phyloP scores from a whole-genome alignment of 148 eudicot species.

The Arbutus unedo region DNA sequence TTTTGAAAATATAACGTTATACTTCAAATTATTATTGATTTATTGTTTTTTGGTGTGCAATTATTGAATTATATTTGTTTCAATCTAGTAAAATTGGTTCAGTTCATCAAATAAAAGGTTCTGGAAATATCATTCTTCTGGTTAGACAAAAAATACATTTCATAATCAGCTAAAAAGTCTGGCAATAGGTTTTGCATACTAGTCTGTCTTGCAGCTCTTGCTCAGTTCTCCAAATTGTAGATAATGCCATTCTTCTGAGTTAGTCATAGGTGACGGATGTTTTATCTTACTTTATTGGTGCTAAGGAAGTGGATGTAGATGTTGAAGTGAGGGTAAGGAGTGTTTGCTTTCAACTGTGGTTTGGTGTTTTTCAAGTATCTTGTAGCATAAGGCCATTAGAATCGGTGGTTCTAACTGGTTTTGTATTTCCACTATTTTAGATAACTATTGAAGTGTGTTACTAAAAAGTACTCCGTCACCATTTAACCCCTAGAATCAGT shows the following conservation, averaged over 20 bases:
- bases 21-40: background rate
- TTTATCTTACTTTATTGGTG: background rate
- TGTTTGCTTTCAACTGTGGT: background rate
- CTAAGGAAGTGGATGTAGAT: constrained; percentile 3
- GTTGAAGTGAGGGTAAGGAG: background rate
- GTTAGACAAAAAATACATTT: background rate
- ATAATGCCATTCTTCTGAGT: background rate
- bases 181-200: background rate
- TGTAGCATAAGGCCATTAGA: background rate
- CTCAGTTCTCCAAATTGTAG: background rate
- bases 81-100: background rate
- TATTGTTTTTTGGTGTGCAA: background rate
- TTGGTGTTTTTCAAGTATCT: background rate
- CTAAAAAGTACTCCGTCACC: background rate
- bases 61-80: background rate
- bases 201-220: background rate
- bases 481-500: background rate
- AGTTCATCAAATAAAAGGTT: background rate
- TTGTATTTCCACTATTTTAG: background rate
- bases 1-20: background rate
- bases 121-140: constrained; percentile 2
- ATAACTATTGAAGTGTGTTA: too few relatives aligned
- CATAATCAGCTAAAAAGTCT: background rate
- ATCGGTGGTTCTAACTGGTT: background rate
- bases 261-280: background rate